Evolutionary conservation across 495 filamentous ascomycete genomes (phyloP).

Genomic region (Parachaetomium inaequale): DNA sequence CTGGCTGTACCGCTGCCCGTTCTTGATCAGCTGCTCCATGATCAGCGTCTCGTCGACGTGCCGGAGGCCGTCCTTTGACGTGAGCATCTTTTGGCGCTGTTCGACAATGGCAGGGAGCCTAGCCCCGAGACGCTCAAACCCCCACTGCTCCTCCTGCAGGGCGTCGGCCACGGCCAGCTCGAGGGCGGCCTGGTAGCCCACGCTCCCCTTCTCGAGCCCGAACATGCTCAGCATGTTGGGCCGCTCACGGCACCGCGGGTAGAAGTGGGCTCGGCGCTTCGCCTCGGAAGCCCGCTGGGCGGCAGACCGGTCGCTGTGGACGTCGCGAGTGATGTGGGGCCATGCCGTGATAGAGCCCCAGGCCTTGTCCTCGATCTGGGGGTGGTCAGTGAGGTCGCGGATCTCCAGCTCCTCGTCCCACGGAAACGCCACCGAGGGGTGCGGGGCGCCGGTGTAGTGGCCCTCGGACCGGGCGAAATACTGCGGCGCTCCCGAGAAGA

Average conservation of each 20-base stretch:
- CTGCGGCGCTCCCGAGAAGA: constrained; percentile 76
- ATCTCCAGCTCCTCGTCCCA: constrained; percentile 63
- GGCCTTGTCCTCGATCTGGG: constrained; percentile 52
- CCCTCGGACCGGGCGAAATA: constrained; percentile 59
- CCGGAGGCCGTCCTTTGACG: constrained; percentile 47
- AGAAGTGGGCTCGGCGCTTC: constrained; percentile 53
- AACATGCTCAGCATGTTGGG: constrained; percentile 76
- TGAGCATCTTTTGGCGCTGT: constrained; percentile 48
- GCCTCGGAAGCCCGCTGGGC: constrained; percentile 32
- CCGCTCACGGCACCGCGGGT: constrained; percentile 55
- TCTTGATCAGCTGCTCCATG: constrained; percentile 50
- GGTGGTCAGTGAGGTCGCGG: constrained; percentile 60
- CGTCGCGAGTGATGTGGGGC: constrained; percentile 48
- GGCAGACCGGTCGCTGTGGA: constrained; percentile 40
- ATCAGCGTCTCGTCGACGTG: constrained; percentile 51
- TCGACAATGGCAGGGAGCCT: constrained; percentile 43
- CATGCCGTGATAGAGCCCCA: constrained; percentile 51
- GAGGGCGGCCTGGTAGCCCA: constrained; percentile 71
- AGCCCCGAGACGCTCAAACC: constrained; percentile 44
- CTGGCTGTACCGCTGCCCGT: constrained; percentile 44
- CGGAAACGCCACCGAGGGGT: constrained; percentile 65
- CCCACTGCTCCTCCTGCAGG: constrained; percentile 50
- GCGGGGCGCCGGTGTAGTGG: constrained; percentile 51
- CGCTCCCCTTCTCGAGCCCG: constrained; percentile 66
- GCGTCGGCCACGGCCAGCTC: constrained; percentile 65